Base-by-base conservation (phyloP, 2,329 filamentous ascomycete species). In the Colletotrichum sp. region DNA sequence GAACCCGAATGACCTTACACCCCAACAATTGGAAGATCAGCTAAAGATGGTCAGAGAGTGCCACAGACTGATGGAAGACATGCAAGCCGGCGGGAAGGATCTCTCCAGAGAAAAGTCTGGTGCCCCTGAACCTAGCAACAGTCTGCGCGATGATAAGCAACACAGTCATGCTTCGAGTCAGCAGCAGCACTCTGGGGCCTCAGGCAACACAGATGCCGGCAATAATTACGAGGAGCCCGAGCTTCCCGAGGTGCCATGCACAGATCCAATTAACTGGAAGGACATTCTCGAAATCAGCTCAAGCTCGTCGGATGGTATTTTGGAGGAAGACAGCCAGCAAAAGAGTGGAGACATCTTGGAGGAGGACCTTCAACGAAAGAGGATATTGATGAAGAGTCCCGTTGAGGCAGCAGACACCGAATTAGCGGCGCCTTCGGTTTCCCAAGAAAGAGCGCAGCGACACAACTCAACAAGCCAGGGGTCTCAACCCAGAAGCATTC, bases 341-440 rank as follows among this genome's bases (percentile, higher is more conserved):
- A 32, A 61, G 59, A 32, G 28, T n/a, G 24, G 26, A 18, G 55
- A 61, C 12, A n/a, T 12, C 18, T 24, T 60, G 21, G 59, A 61
- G 59, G 28, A 32, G 28, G 28, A 30, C 28, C 18, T 32, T 3
- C 59, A 34, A 34, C 10, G 7, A 48, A 74, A 69, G 26, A 52
- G 71, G 18, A 16, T 61, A 21, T 48, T 76, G 10, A 59, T 76
- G 15, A 59, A 48, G 18, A 76, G 64, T 60, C 74, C 74, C 32
- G 18, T 76, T 10, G 57, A 59, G 28, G 74, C 73, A 15, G 28
- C 59, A 26, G 5, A 16, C 18, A 28, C 16, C 36, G 3, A 18
- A 26, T 13, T 57, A 59, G 26, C 18, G 21, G 16, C 36, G 30
- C 65, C 71, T 30, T 74, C 71, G 15, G 57, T 65, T 6, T 59